Base-by-base conservation (phyloP, 176 grass and related monocot species). In the Cenchrus purpureus region DNA sequence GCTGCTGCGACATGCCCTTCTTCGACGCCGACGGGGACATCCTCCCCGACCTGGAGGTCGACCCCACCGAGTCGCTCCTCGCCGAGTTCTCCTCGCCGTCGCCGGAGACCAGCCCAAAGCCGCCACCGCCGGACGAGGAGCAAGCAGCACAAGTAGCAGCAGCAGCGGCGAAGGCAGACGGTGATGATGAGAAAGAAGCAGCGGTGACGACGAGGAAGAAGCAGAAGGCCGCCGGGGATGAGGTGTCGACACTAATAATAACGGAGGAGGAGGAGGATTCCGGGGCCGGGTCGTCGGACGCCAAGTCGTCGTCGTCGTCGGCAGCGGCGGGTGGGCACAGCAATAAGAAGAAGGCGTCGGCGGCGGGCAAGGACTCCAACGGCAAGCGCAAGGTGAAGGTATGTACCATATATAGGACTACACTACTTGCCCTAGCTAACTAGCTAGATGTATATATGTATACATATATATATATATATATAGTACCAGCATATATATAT, bases 1-100 rank as follows among this genome's bases (percentile, higher is more conserved):
- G 83, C 65, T 49, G 76, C 46, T 82, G 89, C 84, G 92, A 90
- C 82, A 65, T 92, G 4, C 66, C 91, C 87, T 79, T 91, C 70
- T 81, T 85, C 70, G 77, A 88, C 46, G 83, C 89, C 10, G 83
- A 92, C 59, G 97, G 97, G 12, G 93, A 99, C 34, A 56, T 94
- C 52, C 87, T 99, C 68, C 97, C 94, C 2, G 91, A 94, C 89
- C 97, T 99, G 7, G 97, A 94, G 90, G 88, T 94, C 68, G 97
- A 99, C 84, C 88, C 97, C 49, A 73, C 74, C 1, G 97, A 99
- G 0, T 94, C 96, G 2, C 87, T 94, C 84, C 89, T 99, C 28
- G 90, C 94, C 2, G 94, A 91, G 74, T 92, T 99, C 82, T 83
- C 75, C 42, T 74, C 29, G 43, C 22, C 22, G 22, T 74, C 29